phyloP scores from a whole-genome alignment of 2,329 filamentous ascomycete species.

The Arthrobotrys iridis region DNA sequence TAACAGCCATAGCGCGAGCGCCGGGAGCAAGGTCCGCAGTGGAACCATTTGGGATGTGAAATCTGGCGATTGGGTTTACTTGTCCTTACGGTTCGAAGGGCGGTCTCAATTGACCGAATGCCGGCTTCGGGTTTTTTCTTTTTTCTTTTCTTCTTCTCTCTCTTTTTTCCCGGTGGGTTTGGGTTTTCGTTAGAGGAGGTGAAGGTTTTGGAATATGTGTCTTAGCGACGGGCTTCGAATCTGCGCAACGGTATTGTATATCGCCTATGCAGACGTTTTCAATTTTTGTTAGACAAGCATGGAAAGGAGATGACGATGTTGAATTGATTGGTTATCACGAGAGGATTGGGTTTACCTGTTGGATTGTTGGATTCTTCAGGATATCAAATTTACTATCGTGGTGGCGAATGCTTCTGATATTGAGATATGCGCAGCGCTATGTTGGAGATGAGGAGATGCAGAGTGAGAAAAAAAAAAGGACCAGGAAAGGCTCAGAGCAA shows the following conservation, averaged over 20 bases:
- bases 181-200: neutral
- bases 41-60: constrained; percentile 37
- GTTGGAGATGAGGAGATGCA: neutral
- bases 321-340: too few species aligned
- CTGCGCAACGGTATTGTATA: too few species aligned
- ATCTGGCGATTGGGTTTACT: constrained; percentile 9
- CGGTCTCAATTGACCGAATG: constrained; percentile 38
- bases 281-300: too few species aligned
- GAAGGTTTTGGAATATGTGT: too few species aligned
- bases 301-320: too few species aligned
- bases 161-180: neutral
- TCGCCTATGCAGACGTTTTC: too few species aligned
- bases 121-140: neutral
- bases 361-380: too few species aligned
- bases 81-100: constrained; percentile 39
- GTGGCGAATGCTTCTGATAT: too few species aligned
- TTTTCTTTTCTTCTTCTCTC: neutral
- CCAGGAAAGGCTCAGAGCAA: too few species aligned
- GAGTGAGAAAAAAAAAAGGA: neutral
- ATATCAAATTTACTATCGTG: too few species aligned
- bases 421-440: neutral
- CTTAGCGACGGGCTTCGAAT: too few species aligned
- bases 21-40: constrained; percentile 48
- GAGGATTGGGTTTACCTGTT: too few species aligned
- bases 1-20: constrained; percentile 46